Evolutionary conservation across 306 rosid species (phyloP).

Genomic region (Cicer bijugum): DNA sequence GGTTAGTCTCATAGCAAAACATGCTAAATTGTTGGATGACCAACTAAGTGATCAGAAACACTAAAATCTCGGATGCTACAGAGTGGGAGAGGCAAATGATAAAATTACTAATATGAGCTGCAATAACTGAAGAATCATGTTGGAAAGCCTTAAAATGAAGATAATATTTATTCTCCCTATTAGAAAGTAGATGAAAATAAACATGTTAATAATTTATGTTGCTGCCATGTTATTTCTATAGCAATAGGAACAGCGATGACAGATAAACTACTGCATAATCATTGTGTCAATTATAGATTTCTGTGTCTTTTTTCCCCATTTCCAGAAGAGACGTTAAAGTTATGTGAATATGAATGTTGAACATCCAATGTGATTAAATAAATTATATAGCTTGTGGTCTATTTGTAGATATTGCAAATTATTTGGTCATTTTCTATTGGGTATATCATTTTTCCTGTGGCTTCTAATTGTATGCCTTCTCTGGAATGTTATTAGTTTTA

Average conservation of each 20-base stretch:
- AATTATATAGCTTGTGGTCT: not conserved
- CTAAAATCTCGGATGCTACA: too few relatives aligned
- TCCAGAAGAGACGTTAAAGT: not conserved
- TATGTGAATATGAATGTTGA: constrained; percentile 6
- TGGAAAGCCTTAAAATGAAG: too few relatives aligned
- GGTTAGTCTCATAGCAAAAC: too few relatives aligned
- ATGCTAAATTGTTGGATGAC: too few relatives aligned
- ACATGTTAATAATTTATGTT: too few relatives aligned
- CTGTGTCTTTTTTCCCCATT: not conserved
- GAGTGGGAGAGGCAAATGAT: too few relatives aligned
- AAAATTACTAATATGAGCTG: too few relatives aligned
- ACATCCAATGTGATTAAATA: not conserved
- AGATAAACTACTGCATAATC: constrained; percentile 9
- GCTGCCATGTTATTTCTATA: not conserved
- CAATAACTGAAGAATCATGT: too few relatives aligned
- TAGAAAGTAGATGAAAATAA: too few relatives aligned
- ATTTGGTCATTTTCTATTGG: constrained; percentile 15
- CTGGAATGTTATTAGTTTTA: constrained; percentile 17
- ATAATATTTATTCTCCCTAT: too few relatives aligned
- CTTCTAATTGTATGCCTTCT: constrained; percentile 36
- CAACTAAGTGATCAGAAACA: too few relatives aligned
- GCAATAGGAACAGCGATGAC: not conserved
- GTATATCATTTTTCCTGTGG: constrained; percentile 10
- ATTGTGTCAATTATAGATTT: constrained; percentile 9
- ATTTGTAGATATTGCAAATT: constrained; percentile 1